Percentiles rank a stretch among this genome's conserved stretches.
Conservation (phyloP, 331 rosid genomes). For the Ulmus americana region DNA sequence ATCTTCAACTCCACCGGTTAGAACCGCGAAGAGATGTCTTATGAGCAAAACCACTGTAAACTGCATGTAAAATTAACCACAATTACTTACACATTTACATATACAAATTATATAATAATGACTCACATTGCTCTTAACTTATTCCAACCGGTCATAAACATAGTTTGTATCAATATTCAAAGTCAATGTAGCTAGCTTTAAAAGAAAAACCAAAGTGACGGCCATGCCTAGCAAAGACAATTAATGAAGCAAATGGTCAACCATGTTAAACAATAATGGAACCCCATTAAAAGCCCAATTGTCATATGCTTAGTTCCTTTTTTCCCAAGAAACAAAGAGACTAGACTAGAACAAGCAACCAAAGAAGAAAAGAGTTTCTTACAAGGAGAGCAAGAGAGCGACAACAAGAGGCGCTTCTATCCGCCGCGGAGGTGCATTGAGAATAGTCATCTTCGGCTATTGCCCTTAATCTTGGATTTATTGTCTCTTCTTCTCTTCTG, state of each 20-base stretch:
- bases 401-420: slow-evolving; percentile 58
- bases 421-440: slow-evolving; percentile 49
- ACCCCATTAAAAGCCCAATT: slow-evolving; percentile 10
- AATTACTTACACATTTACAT: not conserved
- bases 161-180: not conserved
- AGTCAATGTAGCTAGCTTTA: not conserved
- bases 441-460: slow-evolving; percentile 21
- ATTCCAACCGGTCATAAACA: slow-evolving; percentile 5
- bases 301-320: not conserved
- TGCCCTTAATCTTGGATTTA: slow-evolving; percentile 18
- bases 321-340: not conserved
- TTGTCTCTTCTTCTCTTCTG: slow-evolving; percentile 43
- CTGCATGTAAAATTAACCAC: slow-evolving; percentile 38
- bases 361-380: slow-evolving; percentile 26
- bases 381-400: slow-evolving; percentile 76
- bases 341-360: not conserved
- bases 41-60: slow-evolving; percentile 59
- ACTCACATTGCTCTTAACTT: slow-evolving; percentile 1
- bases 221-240: not conserved
- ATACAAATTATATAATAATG: not conserved
- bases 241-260: slow-evolving; percentile 15
- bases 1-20: slow-evolving; percentile 43
- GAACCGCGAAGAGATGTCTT: slow-evolving; percentile 54
- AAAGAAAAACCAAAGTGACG: not conserved
- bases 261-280: slow-evolving; percentile 16